Base-by-base conservation (phyloP, 1,139 yeast genomes). In the Lodderomyces theae region DNA sequence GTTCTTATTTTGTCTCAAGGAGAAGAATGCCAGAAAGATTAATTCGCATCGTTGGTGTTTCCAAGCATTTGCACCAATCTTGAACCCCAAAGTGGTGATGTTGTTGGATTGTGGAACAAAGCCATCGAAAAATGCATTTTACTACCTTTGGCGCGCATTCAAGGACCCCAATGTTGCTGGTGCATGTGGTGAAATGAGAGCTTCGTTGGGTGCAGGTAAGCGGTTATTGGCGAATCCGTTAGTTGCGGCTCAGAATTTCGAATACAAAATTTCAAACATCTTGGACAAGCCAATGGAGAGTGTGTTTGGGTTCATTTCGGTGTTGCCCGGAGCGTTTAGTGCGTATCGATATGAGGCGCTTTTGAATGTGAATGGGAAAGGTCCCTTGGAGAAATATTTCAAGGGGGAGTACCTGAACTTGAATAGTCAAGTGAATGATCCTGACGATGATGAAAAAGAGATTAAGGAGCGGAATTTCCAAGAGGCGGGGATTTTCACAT, bases 31-130 rank as follows among this genome's bases (percentile, higher is more conserved):
- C 47, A 76, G 81, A 57, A 86, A 86, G 58, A 86, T 86, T 58
- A 86, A 86, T 59, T 82, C 90, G 13, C 95, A 86, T 60, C 71
- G 94, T 48, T 86, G 95, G 95, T 82, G 86, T 46, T 80, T 86
- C 66, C 88, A 85, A 56, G 86, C 90, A 0, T 82, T 86, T 61
- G 80, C 85, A 2, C 86, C 87, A 3, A 68, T 83, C 26, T 63
- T 86, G 38, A 67, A 81, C 37, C 95, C 95, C 1, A 77, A 75
- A 42, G 82, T 86, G 17, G 80, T 86, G 35, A 77, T 85, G 58
- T 66, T 86, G 43, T 66, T 86, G 39, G 95, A 86, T 59, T 87
- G 89, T 44, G 95, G 95, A 48, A 86, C 95, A 5, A 79, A 79
- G 46, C 94, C 95, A 1, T 72, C 82, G 6, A 71, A 74, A 47